These are phyloP conservation scores for Candida alai DNA, from an alignment of 805 yeast genomes.

Conservation along the genomic window DNA sequence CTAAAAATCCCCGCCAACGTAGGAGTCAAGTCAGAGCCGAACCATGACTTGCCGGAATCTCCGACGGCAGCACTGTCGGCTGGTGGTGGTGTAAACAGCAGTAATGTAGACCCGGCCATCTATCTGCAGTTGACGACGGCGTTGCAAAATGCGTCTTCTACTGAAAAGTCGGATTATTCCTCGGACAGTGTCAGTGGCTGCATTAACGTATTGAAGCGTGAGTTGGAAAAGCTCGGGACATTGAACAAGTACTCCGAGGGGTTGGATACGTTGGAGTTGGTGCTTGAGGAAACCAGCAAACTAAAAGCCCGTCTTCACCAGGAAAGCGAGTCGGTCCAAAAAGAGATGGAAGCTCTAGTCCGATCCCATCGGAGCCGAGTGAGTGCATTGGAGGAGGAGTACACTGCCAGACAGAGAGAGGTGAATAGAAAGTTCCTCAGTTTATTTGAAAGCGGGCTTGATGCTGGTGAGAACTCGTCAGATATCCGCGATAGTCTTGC, in stretches of 20 bases:
- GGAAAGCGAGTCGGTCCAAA: constrained; percentile 7
- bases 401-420: constrained; percentile 9
- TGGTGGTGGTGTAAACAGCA: no score
- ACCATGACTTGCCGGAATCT: no score
- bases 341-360: constrained; percentile 8
- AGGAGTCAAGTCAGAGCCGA: no score
- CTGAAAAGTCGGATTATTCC: no score
- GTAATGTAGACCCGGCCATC: no score
- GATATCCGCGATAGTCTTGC: constrained; percentile 1
- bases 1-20: no score
- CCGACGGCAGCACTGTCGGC: no score
- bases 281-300: constrained; percentile 8
- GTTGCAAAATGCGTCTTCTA: no score
- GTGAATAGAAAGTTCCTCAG: constrained; percentile 12
- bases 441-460: constrained; percentile 8
- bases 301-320: constrained; percentile 5
- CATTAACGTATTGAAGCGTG: no score
- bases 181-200: no score
- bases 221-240: no score
- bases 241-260: constrained; percentile 1
- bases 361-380: constrained; percentile 7
- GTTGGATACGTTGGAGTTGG: constrained; percentile 7
- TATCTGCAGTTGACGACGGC: no score
- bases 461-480: constrained; percentile 3
- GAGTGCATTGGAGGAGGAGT: constrained; percentile 6